Conservation (phyloP, 805 yeast species). For the Cyberlindnera maclurae region DNA sequence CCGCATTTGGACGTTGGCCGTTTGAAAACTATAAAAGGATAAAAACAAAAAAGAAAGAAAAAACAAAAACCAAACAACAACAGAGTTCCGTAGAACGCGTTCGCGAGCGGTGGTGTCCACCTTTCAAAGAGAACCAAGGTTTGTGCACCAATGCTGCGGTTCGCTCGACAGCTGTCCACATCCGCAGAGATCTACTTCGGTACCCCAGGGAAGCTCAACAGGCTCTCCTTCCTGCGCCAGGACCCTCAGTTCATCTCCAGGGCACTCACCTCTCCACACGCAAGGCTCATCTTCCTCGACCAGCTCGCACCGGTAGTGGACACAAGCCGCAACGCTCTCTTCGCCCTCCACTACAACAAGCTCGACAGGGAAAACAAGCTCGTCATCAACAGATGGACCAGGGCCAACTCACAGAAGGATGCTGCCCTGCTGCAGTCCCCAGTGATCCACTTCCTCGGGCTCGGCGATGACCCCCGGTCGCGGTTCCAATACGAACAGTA, state of each 20-base stretch:
- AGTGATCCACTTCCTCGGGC: constrained; percentile 33
- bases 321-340: constrained; percentile 3
- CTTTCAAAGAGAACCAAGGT: no score
- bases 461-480: constrained; percentile 30
- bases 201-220: constrained; percentile 42
- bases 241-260: constrained; percentile 40
- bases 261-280: constrained; percentile 35
- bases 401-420: constrained; percentile 8
- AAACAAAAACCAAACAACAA: no score
- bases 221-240: constrained; percentile 51
- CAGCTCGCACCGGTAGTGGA: constrained; percentile 25
- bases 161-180: neutral
- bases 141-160: no score
- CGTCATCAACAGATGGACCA: constrained; percentile 20
- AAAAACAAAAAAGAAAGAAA: no score
- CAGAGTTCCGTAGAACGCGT: neutral
- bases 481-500: constrained; percentile 40
- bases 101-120: no score
- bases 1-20: no score
- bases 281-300: constrained; percentile 34
- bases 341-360: constrained; percentile 11
- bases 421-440: constrained; percentile 12
- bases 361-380: constrained; percentile 11
- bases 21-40: no score
- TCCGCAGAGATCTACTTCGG: constrained; percentile 35